Conservation (phyloP, 2,329 filamentous ascomycete genomes). For the Daldinia sp. region DNA sequence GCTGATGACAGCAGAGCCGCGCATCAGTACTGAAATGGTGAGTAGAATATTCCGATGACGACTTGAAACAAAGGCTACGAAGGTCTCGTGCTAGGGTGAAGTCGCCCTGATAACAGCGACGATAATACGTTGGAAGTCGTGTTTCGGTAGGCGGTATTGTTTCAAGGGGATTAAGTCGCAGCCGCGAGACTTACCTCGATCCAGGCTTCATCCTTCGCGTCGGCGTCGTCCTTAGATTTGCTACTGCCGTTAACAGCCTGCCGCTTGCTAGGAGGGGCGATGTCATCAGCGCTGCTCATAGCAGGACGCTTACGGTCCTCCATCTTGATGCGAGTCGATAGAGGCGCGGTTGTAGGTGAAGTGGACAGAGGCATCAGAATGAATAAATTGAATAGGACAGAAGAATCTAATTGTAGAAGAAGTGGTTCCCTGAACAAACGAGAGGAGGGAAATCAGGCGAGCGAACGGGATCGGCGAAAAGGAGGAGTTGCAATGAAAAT, state of each 20-base stretch:
- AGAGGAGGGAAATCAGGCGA: slow-evolving; percentile 34
- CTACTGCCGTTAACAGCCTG: slow-evolving; percentile 85
- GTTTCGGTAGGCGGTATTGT: slow-evolving; percentile 28
- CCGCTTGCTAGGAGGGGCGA: slow-evolving; percentile 90
- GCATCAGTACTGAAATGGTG: slow-evolving; percentile 53
- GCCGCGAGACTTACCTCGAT: slow-evolving; percentile 69
- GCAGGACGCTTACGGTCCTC: slow-evolving; percentile 99
- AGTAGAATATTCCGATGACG: slow-evolving; percentile 49
- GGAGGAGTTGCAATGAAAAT: slow-evolving; percentile 32
- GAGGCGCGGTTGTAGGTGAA: slow-evolving; percentile 75
- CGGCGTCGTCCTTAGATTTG: slow-evolving; percentile 67
- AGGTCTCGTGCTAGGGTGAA: slow-evolving; percentile 40
- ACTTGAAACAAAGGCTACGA: slow-evolving; percentile 40
- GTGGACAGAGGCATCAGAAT: slow-evolving; percentile 91
- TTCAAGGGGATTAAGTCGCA: slow-evolving; percentile 38
- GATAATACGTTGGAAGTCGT: slow-evolving; percentile 35
- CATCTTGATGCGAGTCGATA: slow-evolving; percentile 93
- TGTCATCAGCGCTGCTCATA: slow-evolving; percentile 81
- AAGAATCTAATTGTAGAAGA: slow-evolving; percentile 46
- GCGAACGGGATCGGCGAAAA: slow-evolving; percentile 31
- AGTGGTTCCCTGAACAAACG: slow-evolving; percentile 38
- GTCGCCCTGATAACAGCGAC: slow-evolving; percentile 26
- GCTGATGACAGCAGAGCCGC: slow-evolving; percentile 48
- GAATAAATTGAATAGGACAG: slow-evolving; percentile 59
- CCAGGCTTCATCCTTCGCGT: slow-evolving; percentile 71